These are phyloP conservation scores for Colletotrichum abscissum DNA, from an alignment of 2,329 filamentous ascomycete genomes.

Conservation along the genomic window DNA sequence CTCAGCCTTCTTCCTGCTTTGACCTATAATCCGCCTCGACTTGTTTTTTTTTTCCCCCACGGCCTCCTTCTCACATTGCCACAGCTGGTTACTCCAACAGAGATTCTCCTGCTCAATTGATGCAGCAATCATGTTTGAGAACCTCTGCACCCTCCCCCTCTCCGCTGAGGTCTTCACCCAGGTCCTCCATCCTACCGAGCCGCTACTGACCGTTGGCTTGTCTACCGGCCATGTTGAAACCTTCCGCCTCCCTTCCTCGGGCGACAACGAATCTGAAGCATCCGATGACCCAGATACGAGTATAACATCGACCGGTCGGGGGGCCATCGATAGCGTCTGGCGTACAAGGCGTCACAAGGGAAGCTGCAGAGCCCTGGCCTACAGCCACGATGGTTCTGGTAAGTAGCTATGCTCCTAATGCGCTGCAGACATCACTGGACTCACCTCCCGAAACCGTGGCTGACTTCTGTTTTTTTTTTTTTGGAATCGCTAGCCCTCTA, in stretches of 20 bases:
- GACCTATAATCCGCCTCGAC: neutral
- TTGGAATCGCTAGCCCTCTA: constrained; percentile 61
- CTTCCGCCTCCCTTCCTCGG: constrained; percentile 74
- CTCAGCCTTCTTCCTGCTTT: neutral
- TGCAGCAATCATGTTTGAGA: constrained; percentile 79
- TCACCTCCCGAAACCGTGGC: constrained; percentile 15
- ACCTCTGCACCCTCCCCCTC: constrained; percentile 89
- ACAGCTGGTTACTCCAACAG: no score
- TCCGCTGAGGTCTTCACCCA: constrained; percentile 89
- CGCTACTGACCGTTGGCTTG: constrained; percentile 87
- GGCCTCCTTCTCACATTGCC: no score
- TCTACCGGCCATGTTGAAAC: constrained; percentile 87
- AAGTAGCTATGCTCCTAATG: constrained; percentile 52
- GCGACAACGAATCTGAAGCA: constrained; percentile 60
- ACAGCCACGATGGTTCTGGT: constrained; percentile 80
- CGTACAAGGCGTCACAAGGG: constrained; percentile 91
- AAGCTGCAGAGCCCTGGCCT: constrained; percentile 86
- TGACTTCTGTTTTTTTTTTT: constrained; percentile 11
- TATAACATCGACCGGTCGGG: constrained; percentile 70
- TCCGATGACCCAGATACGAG: constrained; percentile 62
- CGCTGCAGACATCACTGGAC: neutral
- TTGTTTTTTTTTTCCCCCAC: no score
- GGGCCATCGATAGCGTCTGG: constrained; percentile 86
- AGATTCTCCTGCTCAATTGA: constrained; percentile 1
- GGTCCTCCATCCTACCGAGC: constrained; percentile 85